Evolutionary conservation across 2,329 filamentous ascomycete species (phyloP).

Genomic region (Fusarium sp.): DNA sequence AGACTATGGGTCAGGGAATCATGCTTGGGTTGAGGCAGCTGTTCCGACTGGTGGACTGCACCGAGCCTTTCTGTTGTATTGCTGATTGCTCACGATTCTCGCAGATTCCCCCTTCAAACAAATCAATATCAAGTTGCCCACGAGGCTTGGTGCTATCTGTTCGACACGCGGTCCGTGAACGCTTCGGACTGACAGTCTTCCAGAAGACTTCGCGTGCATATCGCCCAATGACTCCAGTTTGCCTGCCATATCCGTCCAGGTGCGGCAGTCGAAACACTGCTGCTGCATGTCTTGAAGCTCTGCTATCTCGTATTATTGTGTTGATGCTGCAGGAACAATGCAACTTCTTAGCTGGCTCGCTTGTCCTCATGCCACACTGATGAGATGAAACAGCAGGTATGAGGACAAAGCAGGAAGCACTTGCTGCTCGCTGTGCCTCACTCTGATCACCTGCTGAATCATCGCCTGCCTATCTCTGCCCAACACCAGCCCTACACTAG

Average conservation of each 20-base stretch:
- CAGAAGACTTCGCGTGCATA: constrained; percentile 43
- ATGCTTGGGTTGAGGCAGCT: constrained; percentile 23
- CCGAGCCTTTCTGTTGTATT: constrained; percentile 27
- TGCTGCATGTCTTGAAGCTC: constrained; percentile 19
- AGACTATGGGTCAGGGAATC: constrained; percentile 29
- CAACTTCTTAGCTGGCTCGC: constrained; percentile 22
- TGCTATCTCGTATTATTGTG: constrained; percentile 10
- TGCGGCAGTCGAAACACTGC: constrained; percentile 19
- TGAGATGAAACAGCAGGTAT: not conserved
- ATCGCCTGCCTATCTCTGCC: not conserved
- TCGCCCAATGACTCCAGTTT: constrained; percentile 33
- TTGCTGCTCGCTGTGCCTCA: not conserved
- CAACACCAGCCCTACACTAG: constrained; percentile 15
- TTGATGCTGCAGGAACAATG: constrained; percentile 19
- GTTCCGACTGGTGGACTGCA: constrained; percentile 33
- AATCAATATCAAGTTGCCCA: constrained; percentile 20
- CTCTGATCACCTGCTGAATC: not conserved
- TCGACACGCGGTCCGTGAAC: constrained; percentile 29
- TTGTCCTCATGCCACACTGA: not conserved
- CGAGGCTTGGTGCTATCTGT: constrained; percentile 28
- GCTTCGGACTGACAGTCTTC: constrained; percentile 34
- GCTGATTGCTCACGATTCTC: constrained; percentile 44
- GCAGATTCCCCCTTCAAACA: constrained; percentile 31
- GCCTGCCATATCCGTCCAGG: constrained; percentile 21
- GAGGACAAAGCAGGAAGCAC: not conserved